Conservation (phyloP, 192 early-diverging fungal genomes). For the Linnemannia hyalina region DNA sequence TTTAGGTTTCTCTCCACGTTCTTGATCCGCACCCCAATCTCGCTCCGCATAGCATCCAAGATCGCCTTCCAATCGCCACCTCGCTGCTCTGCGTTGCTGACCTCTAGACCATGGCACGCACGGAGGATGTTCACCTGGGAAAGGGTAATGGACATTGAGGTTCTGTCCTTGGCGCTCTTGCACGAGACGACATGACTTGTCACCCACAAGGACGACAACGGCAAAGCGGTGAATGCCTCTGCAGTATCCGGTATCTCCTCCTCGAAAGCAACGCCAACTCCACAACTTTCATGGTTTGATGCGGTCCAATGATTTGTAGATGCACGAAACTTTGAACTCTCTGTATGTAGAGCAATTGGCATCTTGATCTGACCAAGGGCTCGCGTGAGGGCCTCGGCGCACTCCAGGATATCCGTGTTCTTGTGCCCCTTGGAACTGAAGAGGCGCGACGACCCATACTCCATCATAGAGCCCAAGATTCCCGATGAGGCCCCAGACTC, state of each 20-base stretch:
- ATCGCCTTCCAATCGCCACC: conserved; percentile 45
- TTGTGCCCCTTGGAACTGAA: conserved; percentile 39
- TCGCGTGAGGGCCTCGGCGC: conserved; percentile 45
- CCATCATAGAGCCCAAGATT: conserved; percentile 40
- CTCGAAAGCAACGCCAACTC: background rate
- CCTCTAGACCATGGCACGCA: conserved; percentile 34
- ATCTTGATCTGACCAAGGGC: conserved; percentile 39
- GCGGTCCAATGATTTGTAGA: background rate
- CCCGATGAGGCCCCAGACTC: conserved; percentile 10
- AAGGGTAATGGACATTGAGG: conserved; percentile 42
- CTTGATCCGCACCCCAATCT: conserved; percentile 47
- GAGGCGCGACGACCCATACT: conserved; percentile 32
- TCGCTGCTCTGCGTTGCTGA: conserved; percentile 10
- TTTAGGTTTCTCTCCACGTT: conserved; percentile 53
- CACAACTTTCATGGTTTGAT: background rate
- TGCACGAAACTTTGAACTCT: background rate
- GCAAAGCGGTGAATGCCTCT: background rate
- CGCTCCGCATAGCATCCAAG: conserved; percentile 50
- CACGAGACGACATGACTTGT: conserved; percentile 45
- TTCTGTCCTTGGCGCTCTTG: conserved; percentile 52
- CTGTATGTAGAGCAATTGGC: background rate
- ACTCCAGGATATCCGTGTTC: conserved; percentile 33
- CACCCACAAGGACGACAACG: conserved; percentile 24
- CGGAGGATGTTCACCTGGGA: conserved; percentile 44
- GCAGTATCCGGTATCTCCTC: background rate